A percentile compares a stretch with the other conserved stretches of the same genome.
Conservation (phyloP, 2,329 filamentous ascomycete genomes). For the Epichloe glyceriae region DNA sequence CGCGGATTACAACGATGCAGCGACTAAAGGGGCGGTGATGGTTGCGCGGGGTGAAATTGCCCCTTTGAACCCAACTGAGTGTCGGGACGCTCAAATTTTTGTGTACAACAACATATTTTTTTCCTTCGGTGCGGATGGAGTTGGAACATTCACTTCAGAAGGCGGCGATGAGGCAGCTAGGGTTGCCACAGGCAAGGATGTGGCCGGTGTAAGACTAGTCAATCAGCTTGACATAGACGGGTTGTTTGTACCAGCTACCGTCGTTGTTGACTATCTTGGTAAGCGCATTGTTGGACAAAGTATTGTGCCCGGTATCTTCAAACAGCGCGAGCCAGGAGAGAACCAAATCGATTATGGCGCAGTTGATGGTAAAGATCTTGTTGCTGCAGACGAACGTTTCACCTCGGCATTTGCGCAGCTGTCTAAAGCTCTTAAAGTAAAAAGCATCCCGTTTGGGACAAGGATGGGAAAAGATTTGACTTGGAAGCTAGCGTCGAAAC, state of each 20-base stretch:
- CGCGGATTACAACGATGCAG: slow-evolving; percentile 94
- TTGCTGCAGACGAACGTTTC: slow-evolving; percentile 83
- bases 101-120: slow-evolving; percentile 99
- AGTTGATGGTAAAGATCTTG: slow-evolving; percentile 91
- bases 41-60: slow-evolving; percentile 88
- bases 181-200: slow-evolving; percentile 93
- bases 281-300: slow-evolving; percentile 96
- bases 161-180: slow-evolving; percentile 93
- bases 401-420: slow-evolving; percentile 75
- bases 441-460: slow-evolving; percentile 98
- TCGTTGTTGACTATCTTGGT: slow-evolving; percentile 92
- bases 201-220: slow-evolving; percentile 83
- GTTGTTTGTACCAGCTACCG: slow-evolving; percentile 88
- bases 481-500: slow-evolving; percentile 94
- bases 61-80: slow-evolving; percentile 88
- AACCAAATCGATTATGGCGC: slow-evolving; percentile 98
- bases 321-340: slow-evolving; percentile 92
- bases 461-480: slow-evolving; percentile 79
- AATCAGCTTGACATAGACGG: slow-evolving; percentile 95
- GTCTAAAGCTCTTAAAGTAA: slow-evolving; percentile 79
- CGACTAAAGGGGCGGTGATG: slow-evolving; percentile 78
- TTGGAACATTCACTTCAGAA: slow-evolving; percentile 92
- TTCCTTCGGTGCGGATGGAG: slow-evolving; percentile 93
- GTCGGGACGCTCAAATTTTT: slow-evolving; percentile 88
- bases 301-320: slow-evolving; percentile 97